Evolutionary conservation across 2,329 filamentous ascomycete species (phyloP).

Genomic region (Colletotrichum magnum): DNA sequence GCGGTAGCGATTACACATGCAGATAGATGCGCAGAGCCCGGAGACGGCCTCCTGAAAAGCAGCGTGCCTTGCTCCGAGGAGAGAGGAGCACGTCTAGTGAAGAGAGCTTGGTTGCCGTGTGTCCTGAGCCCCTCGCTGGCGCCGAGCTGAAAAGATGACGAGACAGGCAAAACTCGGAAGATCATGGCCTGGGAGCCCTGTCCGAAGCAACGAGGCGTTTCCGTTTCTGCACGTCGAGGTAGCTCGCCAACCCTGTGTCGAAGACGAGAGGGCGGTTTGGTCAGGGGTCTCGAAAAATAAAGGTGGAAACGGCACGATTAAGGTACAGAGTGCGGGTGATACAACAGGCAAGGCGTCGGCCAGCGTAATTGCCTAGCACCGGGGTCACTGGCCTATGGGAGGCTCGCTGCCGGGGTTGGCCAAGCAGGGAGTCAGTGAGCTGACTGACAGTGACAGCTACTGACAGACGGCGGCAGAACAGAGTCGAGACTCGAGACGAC

Average conservation of each 20-base stretch:
- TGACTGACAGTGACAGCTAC: constrained; percentile 25
- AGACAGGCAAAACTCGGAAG: constrained; percentile 35
- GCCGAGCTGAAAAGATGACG: constrained; percentile 32
- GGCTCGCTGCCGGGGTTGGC: constrained; percentile 24
- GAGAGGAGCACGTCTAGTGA: constrained; percentile 8
- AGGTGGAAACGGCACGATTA: constrained; percentile 34
- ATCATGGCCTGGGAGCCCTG: constrained; percentile 33
- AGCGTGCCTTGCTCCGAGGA: neutral
- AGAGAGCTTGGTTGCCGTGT: constrained; percentile 22
- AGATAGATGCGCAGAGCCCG: too few relatives aligned
- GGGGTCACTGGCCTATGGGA: constrained; percentile 22
- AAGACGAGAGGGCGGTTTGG: constrained; percentile 19
- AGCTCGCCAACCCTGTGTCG: constrained; percentile 37
- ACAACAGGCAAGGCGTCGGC: constrained; percentile 32
- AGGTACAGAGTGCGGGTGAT: constrained; percentile 33
- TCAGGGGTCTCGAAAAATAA: constrained; percentile 27
- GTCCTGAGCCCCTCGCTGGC: constrained; percentile 11
- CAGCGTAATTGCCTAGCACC: constrained; percentile 21
- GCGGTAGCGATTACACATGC: too few relatives aligned
- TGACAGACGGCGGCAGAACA: constrained; percentile 18
- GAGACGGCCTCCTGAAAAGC: neutral
- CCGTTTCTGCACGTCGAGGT: constrained; percentile 30
- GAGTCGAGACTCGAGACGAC: constrained; percentile 21
- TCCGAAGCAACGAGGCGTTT: constrained; percentile 32
- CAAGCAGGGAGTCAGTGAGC: constrained; percentile 33